Conservation (phyloP, 2,329 filamentous ascomycete genomes). For the Colletotrichum sp. region DNA sequence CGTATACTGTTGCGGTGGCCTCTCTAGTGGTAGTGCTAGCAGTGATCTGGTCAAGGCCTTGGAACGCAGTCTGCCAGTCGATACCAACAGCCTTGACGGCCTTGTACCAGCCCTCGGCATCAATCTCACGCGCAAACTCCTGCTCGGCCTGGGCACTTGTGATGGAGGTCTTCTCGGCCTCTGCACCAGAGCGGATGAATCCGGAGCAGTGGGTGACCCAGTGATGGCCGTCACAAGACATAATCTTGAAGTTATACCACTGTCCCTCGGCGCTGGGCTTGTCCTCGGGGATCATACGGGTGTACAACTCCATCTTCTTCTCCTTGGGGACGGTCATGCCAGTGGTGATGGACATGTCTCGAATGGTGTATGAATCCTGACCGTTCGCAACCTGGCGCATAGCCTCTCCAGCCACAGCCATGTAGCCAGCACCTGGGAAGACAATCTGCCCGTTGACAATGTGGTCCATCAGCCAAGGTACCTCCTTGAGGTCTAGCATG, state of each 20-base stretch:
- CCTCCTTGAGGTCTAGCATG: conserved; percentile 10
- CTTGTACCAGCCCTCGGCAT: conserved; percentile 4
- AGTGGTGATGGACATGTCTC: conserved; percentile 30
- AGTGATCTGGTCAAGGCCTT: conserved; percentile 1
- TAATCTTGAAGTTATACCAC: conserved; percentile 38
- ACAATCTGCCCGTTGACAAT: conserved; percentile 8
- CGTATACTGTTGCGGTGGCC: conserved; percentile 2
- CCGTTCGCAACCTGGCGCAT: background rate
- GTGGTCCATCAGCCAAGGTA: conserved; percentile 9
- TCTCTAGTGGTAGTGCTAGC: background rate
- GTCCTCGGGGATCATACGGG: conserved; percentile 27
- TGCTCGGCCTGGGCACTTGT: background rate
- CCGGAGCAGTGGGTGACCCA: conserved; percentile 32
- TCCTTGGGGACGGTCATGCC: conserved; percentile 32
- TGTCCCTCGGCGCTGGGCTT: background rate
- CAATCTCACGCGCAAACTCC: background rate
- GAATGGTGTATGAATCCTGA: conserved; percentile 28
- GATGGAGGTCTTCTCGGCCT: background rate
- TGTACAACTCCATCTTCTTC: conserved; percentile 33
- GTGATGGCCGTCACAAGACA: conserved; percentile 28
- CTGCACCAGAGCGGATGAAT: background rate
- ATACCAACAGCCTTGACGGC: conserved; percentile 1
- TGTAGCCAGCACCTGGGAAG: conserved; percentile 7
- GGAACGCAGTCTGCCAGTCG: conserved; percentile 7
- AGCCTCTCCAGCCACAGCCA: conserved; percentile 6